These are phyloP conservation scores for Stylosanthes scabra DNA, from an alignment of 331 rosid genomes.

Conservation along the genomic window DNA sequence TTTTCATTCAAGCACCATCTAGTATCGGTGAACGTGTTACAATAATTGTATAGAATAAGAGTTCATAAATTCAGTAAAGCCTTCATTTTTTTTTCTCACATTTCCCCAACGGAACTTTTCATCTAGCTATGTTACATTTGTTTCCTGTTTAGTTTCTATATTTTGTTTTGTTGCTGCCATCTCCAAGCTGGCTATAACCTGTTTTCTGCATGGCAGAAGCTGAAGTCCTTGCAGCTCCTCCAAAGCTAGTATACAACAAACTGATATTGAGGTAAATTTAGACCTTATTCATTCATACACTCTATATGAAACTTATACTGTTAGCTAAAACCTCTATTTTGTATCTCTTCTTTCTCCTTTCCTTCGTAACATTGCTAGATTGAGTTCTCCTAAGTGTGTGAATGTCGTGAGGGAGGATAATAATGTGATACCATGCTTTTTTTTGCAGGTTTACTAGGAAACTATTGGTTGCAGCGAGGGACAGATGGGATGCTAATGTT, in stretches of 20 bases:
- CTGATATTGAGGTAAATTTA: conserved; percentile 72
- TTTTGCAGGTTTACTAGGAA: conserved; percentile 79
- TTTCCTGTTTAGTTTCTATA: conserved; percentile 16
- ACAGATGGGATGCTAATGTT: conserved; percentile 82
- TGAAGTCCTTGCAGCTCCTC: conserved; percentile 93
- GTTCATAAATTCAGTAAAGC: conserved; percentile 13
- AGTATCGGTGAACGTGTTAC: not conserved
- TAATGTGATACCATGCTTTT: conserved; percentile 27
- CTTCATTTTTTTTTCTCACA: conserved; percentile 17
- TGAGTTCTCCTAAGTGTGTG: conserved; percentile 11
- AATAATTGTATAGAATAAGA: not conserved
- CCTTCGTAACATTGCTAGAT: conserved; percentile 1
- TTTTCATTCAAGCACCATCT: conserved; percentile 13
- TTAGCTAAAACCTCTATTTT: conserved; percentile 38
- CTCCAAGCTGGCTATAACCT: conserved; percentile 20
- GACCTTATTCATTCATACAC: conserved; percentile 4
- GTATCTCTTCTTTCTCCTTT: not conserved
- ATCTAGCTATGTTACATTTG: conserved; percentile 12
- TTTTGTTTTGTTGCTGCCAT: conserved; percentile 24
- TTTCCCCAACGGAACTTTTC: conserved; percentile 14
- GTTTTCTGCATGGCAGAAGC: conserved; percentile 66
- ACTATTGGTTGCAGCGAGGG: conserved; percentile 82
- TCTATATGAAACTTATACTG: conserved; percentile 12
- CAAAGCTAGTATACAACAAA: conserved; percentile 89
- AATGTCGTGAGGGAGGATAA: conserved; percentile 10